phyloP scores from a whole-genome alignment of 306 rosid species.

The Styphnolobium japonicum region DNA sequence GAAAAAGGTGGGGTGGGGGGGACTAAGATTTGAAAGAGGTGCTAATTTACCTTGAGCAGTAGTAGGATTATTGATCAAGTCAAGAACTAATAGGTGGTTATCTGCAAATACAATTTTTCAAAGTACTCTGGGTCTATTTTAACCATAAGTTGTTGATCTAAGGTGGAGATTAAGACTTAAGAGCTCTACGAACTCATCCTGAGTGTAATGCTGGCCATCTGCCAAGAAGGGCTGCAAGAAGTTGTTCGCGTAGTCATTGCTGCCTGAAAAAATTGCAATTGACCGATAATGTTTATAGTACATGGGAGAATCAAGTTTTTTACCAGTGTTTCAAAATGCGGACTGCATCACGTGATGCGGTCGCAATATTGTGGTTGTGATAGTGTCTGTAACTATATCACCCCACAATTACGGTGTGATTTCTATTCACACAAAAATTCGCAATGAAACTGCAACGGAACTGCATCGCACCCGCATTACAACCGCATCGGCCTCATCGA shows the following conservation, averaged over 20 bases:
- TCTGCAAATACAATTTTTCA: conserved; percentile 49
- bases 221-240: conserved; percentile 83
- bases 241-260: conserved; percentile 89
- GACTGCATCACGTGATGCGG: no score
- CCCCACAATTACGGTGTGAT: no score
- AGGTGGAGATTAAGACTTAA: conserved; percentile 50
- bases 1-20: no score
- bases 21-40: neutral
- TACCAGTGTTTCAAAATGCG: no score
- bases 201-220: conserved; percentile 78
- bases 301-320: no score
- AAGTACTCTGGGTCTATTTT: neutral
- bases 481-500: no score
- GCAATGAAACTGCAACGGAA: no score
- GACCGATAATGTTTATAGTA: no score
- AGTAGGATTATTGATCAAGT: conserved; percentile 61
- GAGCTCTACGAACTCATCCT: conserved; percentile 63
- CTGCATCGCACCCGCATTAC: no score
- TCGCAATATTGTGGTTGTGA: no score
- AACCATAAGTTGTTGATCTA: conserved; percentile 58
- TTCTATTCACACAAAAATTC: no score
- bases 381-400: no score
- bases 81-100: conserved; percentile 54
- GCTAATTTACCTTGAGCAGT: conserved; percentile 45
- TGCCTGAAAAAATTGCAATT: conserved; percentile 43